These are phyloP conservation scores for Heimioporus sp. DNA, from an alignment of 768 basidiomycete species.

Conservation along the genomic window DNA sequence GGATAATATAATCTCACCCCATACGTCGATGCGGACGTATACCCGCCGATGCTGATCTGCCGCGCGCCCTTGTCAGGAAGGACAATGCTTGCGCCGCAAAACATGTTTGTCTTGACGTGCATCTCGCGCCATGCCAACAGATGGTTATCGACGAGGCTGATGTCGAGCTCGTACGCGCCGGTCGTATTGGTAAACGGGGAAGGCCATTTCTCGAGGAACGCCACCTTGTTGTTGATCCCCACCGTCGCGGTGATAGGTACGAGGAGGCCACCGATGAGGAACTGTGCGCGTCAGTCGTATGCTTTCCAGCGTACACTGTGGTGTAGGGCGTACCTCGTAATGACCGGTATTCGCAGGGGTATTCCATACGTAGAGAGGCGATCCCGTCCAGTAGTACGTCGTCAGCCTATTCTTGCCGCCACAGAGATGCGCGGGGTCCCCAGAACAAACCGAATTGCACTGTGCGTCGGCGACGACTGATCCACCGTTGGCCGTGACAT, in stretches of 20 bases:
- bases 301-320: not conserved
- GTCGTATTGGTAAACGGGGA: conserved; percentile 62
- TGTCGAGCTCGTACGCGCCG: conserved; percentile 76
- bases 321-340: conserved; percentile 55
- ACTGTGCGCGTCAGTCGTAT: conserved; percentile 25
- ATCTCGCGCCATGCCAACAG: conserved; percentile 65
- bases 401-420: conserved; percentile 55
- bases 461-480: conserved; percentile 33
- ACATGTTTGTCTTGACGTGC: conserved; percentile 76
- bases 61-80: conserved; percentile 69
- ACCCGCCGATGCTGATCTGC: conserved; percentile 34
- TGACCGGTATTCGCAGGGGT: conserved; percentile 61
- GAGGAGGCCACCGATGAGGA: conserved; percentile 55
- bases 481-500: conserved; percentile 41
- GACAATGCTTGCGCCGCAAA: conserved; percentile 72
- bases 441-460: conserved; percentile 57
- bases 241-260: conserved; percentile 74
- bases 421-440: conserved; percentile 68
- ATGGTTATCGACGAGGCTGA: conserved; percentile 48
- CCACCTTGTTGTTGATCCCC: conserved; percentile 79
- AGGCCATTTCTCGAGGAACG: conserved; percentile 72
- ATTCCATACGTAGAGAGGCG: conserved; percentile 56
- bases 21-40: conserved; percentile 69
- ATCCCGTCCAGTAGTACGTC: conserved; percentile 54
- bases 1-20: conserved; percentile 76